A percentile compares a stretch with the other conserved stretches of the same genome.
Evolutionary conservation across 1,284 basidiomycete genomes (phyloP).

Genomic region (Anthracocystis walkeri): DNA sequence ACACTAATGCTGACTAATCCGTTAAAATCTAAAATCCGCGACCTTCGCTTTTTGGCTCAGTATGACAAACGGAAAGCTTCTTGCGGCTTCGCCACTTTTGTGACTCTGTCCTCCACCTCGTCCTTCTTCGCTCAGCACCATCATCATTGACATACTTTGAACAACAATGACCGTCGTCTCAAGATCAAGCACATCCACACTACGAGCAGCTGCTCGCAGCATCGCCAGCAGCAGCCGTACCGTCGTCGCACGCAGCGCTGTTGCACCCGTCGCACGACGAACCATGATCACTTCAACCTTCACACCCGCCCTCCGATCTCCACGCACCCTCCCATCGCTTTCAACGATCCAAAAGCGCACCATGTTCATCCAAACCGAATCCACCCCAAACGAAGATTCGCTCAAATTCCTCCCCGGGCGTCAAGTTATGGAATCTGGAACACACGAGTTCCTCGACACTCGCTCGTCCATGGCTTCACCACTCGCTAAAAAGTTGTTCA

Average conservation of each 20-base stretch:
- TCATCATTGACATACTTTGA: background rate
- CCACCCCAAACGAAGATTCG: constrained; percentile 95
- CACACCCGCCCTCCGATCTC: constrained; percentile 6
- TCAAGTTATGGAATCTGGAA: constrained; percentile 83
- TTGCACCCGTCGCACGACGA: constrained; percentile 9
- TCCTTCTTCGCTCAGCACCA: background rate
- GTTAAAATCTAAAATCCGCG: constrained; percentile 6
- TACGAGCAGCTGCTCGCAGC: constrained; percentile 22
- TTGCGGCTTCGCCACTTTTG: constrained; percentile 14
- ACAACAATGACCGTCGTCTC: constrained; percentile 26
- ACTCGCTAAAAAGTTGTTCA: constrained; percentile 90
- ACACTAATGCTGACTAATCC: constrained; percentile 29
- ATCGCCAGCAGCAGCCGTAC: constrained; percentile 12
- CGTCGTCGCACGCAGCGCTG: constrained; percentile 8
- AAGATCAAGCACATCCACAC: constrained; percentile 17
- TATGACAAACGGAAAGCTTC: constrained; percentile 14
- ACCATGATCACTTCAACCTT: constrained; percentile 23
- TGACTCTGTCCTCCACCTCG: constrained; percentile 2
- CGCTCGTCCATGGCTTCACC: constrained; percentile 76
- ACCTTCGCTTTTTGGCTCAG: constrained; percentile 9
- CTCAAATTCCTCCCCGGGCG: constrained; percentile 97
- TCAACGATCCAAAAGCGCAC: constrained; percentile 36
- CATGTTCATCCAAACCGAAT: constrained; percentile 77
- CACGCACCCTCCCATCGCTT: background rate
- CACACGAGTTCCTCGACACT: constrained; percentile 90